Base-by-base conservation (phyloP, 2,329 filamentous ascomycete species). In the Penicillium sp. region DNA sequence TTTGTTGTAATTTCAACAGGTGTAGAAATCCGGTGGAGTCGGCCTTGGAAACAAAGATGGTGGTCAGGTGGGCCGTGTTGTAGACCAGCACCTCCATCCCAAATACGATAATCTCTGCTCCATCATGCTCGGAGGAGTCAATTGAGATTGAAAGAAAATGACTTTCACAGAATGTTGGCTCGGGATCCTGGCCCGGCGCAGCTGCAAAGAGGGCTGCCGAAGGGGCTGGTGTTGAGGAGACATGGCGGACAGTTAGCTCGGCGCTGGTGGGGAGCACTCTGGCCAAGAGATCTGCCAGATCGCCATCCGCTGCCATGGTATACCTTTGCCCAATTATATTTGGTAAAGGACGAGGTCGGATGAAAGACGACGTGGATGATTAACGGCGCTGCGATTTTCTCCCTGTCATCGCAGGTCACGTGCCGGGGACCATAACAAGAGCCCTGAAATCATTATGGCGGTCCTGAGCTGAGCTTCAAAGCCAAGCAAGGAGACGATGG, bases 21-120 rank as follows among this genome's bases (percentile, higher is more conserved):
- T 87, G 81, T 10, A 97, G 79, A 72, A 92, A 96, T 24, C 96
- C 95, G 0, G 94, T 97, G 10, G 95, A 97, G 78, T 99, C 95
- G 50, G 95, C 95, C 77, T 99, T 99, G 63, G 93, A 94, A 24
- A 99, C 89, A 73, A 99, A 99, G 55, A 98, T 84, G 4, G 91
- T 97, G 1, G 90, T 96, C 24, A 92, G 85, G 67, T 85, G 84
- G 47, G 85, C 84, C 0, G 93, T 96, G 0, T 87, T 90, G 77
- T 96, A 99, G 60, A 99, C 85, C 67, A 95, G 83, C 53, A 97
- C 82, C 73, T 99, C 95, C 62, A 99, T 83, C 16, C 90, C 94
- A 59, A 96, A 88, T 9, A 94, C 83, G 6, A 97, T 78, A 1
- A 96, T 82, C 61, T 87, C 82, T 19, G 77, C 59, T 4, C 60